A percentile compares a stretch with the other conserved stretches of the same genome.
These are phyloP conservation scores for Mytilinidion resinicola DNA, from an alignment of 495 filamentous ascomycete species.

Conservation along the genomic window DNA sequence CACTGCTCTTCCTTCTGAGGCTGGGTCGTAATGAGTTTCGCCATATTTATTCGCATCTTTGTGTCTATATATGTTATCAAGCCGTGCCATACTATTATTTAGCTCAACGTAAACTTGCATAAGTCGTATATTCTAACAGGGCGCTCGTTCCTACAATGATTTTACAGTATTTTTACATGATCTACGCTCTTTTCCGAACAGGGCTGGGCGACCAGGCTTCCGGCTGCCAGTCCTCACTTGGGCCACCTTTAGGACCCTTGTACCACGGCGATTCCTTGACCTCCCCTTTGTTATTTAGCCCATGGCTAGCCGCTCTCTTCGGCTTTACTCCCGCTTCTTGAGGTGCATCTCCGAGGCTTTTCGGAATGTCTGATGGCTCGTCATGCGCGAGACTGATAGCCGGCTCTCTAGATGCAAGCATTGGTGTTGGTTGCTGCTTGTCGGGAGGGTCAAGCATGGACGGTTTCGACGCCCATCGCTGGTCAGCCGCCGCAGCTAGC, in stretches of 20 bases:
- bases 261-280: slow-evolving; percentile 58
- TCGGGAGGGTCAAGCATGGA: slow-evolving; percentile 54
- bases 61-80: too few species aligned
- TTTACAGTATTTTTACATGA: background rate
- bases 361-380: background rate
- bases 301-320: slow-evolving; percentile 23
- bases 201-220: slow-evolving; percentile 57
- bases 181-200: slow-evolving; percentile 1
- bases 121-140: background rate
- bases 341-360: slow-evolving; percentile 14
- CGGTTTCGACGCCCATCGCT: slow-evolving; percentile 75
- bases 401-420: slow-evolving; percentile 36
- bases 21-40: too few species aligned
- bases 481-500: slow-evolving; percentile 73
- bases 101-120: too few species aligned
- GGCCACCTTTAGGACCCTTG: slow-evolving; percentile 41
- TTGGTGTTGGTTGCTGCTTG: slow-evolving; percentile 40
- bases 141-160: background rate
- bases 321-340: slow-evolving; percentile 13
- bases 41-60: too few species aligned
- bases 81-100: too few species aligned
- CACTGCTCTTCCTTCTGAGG: too few species aligned
- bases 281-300: slow-evolving; percentile 25
- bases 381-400: slow-evolving; percentile 28
- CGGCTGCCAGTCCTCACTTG: slow-evolving; percentile 74